Base-by-base conservation (phyloP, 176 grass and related monocot species). In the Cenchrus purpureus region DNA sequence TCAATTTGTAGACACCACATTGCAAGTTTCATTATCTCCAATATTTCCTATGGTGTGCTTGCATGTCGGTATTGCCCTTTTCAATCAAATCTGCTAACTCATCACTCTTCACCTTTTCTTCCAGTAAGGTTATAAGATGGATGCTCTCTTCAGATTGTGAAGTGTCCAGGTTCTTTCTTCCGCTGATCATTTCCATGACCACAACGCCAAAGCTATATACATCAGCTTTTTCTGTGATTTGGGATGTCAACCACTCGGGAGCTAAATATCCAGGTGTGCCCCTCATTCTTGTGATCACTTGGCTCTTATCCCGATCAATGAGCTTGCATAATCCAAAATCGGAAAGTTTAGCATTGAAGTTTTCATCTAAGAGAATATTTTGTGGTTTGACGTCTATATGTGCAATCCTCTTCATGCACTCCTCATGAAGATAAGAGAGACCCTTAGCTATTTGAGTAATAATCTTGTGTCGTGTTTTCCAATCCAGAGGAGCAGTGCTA, bases 131-230 rank as follows among this genome's bases (percentile, higher is more conserved):
- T 8, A 90, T 68, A 15, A 90, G 74, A 63, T 90, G 84, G 28
- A 79, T 53, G 56, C 89, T 83, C 17, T 70, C 85, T 82, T 87
- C 78, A 1, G 88, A 42, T 1, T 19, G 17, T 17, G 80, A 91
- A 37, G 54, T 49, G 45, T 94, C 86, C 13, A 94, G 51, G 20
- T 89, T 94, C 56, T 74, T 91, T 82, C 86, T 88, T 69, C 80
- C 71, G 0, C 89, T 73, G 10, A 91, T 58, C 15, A 94, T 78
- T 89, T 94, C 89, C 42, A 94, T 80, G 7, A 91, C 71, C 22
- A 94, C 84, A 1, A 94, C 51, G 2, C 92, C 92, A 49, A 91
- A 94, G 71, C 89, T 94, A 20, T 94, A 94, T 0, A 91, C 32
- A 53, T 94, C 89, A 0, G 82, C 89, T 28, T 94, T 91, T 15